Conservation (phyloP, 23 red algal genomes). For the Gracilaria vermiculophylla region DNA sequence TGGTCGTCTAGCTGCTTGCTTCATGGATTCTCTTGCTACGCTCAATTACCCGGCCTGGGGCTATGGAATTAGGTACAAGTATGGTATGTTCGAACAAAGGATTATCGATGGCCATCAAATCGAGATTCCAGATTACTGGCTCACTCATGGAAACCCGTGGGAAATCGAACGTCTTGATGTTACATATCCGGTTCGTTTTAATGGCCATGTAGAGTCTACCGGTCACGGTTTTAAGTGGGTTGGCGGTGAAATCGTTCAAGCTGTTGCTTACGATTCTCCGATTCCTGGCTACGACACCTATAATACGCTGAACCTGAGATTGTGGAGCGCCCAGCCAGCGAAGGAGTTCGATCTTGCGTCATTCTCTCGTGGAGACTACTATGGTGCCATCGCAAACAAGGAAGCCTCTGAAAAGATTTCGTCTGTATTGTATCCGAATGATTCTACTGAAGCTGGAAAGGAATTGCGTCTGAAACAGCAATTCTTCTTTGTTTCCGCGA, state of each 20-base stretch:
- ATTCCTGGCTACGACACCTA: constrained; percentile 99
- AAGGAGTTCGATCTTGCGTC: constrained; percentile 96
- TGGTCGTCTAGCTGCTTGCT: constrained; percentile 96
- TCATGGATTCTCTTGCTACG: constrained; percentile 98
- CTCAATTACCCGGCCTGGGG: constrained; percentile 99
- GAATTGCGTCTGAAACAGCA: constrained; percentile 99
- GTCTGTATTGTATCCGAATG: constrained; percentile 97
- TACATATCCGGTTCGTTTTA: constrained; percentile 94
- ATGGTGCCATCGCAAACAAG: constrained; percentile 77
- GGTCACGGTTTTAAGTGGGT: constrained; percentile 71
- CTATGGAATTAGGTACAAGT: constrained; percentile 99
- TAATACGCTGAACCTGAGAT: constrained; percentile 92
- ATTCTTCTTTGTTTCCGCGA: constrained; percentile 99
- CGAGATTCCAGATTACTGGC: constrained; percentile 99
- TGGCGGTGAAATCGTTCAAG: constrained; percentile 83
- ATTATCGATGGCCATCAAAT: constrained; percentile 93
- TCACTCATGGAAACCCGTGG: constrained; percentile 95
- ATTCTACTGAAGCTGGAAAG: constrained; percentile 98
- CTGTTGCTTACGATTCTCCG: constrained; percentile 97
- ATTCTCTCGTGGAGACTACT: constrained; percentile 97
- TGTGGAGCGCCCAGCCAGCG: constrained; percentile 91
- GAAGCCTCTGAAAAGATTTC: constrained; percentile 91
- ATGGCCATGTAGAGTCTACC: constrained; percentile 81
- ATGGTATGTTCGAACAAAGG: constrained; percentile 98
- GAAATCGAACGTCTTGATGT: constrained; percentile 99